A percentile compares a stretch with the other conserved stretches of the same genome.
phyloP scores from a whole-genome alignment of 129 eudicot genomes.

The Silybum marianum region DNA sequence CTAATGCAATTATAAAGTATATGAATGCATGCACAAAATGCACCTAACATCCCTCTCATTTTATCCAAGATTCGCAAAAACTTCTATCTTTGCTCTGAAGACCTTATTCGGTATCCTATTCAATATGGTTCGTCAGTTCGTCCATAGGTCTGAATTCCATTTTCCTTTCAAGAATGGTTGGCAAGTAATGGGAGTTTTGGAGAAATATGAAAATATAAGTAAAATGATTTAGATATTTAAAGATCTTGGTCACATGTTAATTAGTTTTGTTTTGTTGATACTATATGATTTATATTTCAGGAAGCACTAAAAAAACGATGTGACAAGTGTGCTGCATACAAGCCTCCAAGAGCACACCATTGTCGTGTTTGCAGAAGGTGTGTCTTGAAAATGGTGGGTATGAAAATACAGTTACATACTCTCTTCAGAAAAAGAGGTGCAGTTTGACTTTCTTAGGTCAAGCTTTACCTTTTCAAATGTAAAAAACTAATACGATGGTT shows the following conservation, averaged over 20 bases:
- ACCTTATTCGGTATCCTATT: too few relatives aligned
- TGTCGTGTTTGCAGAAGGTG: conserved; percentile 87
- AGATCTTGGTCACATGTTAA: not conserved
- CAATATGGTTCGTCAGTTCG: too few relatives aligned
- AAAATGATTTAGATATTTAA: not conserved
- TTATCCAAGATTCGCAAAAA: too few relatives aligned
- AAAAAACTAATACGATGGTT: not conserved
- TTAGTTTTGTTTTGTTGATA: conserved; percentile 7
- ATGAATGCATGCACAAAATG: too few relatives aligned
- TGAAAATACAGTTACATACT: conserved; percentile 2
- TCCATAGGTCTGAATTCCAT: too few relatives aligned
- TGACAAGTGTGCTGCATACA: conserved; percentile 68
- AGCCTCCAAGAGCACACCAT: conserved; percentile 90
- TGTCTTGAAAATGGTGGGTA: conserved; percentile 80
- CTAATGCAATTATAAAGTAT: too few relatives aligned
- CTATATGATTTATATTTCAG: conserved; percentile 38
- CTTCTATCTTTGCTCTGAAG: too few relatives aligned
- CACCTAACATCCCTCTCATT: too few relatives aligned
- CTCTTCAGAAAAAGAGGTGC: not conserved
- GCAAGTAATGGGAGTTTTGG: not conserved
- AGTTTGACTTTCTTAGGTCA: conserved; percentile 17
- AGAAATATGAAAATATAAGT: not conserved
- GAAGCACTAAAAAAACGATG: conserved; percentile 52
- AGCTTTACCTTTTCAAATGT: conserved; percentile 17
- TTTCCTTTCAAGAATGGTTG: not conserved